Evolutionary conservation across 2,329 filamentous ascomycete genomes (phyloP).

Genomic region (Graphium sp.): DNA sequence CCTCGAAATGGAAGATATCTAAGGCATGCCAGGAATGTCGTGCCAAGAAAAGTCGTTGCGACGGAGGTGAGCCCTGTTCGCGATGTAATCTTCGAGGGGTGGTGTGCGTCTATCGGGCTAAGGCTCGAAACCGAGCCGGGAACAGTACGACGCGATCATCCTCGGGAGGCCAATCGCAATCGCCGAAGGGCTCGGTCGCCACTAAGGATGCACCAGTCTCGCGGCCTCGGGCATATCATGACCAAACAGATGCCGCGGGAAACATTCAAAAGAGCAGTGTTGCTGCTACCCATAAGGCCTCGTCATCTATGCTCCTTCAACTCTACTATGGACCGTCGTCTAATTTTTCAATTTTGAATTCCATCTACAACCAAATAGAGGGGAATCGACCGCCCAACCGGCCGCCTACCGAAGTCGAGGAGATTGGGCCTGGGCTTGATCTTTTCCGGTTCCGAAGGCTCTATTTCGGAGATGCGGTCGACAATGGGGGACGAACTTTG

Average conservation of each 20-base stretch:
- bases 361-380: conserved; percentile 15
- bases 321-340: conserved; percentile 28
- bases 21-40: conserved; percentile 17
- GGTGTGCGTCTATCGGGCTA: conserved; percentile 14
- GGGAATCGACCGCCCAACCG: conserved; percentile 10
- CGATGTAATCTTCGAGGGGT: conserved; percentile 11
- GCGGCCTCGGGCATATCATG: neutral
- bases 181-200: neutral
- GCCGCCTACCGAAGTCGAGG: conserved; percentile 12
- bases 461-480: conserved; percentile 17
- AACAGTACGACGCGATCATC: conserved; percentile 7
- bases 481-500: conserved; percentile 12
- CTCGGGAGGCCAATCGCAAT: neutral
- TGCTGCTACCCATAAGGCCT: conserved; percentile 25
- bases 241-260: neutral
- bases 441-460: conserved; percentile 12
- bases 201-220: neutral
- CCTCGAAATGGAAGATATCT: conserved; percentile 9
- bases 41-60: conserved; percentile 15
- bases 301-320: conserved; percentile 23
- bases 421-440: conserved; percentile 14
- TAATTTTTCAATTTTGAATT: conserved; percentile 22
- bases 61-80: conserved; percentile 13
- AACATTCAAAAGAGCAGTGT: conserved; percentile 21
- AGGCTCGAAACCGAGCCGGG: conserved; percentile 13